These are phyloP conservation scores for Xylaria nigripes DNA, from an alignment of 495 filamentous ascomycete species.

Conservation along the genomic window DNA sequence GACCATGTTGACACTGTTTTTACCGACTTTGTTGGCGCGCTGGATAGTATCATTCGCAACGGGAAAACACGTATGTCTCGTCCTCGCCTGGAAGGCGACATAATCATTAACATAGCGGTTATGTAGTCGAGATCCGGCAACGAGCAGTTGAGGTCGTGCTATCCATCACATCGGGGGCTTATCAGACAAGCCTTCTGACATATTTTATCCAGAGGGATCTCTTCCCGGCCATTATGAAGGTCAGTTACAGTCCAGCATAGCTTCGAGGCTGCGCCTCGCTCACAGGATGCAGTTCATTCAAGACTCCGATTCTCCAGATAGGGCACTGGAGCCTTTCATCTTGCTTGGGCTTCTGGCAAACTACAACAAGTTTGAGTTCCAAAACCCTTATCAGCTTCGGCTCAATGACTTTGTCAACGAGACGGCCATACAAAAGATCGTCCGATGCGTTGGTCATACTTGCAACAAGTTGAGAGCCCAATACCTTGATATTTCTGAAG, in stretches of 20 bases:
- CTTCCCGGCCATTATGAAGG: constrained; percentile 93
- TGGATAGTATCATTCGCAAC: constrained; percentile 76
- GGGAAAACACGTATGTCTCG: constrained; percentile 56
- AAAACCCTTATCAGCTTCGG: constrained; percentile 90
- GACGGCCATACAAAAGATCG: constrained; percentile 70
- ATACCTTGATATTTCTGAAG: constrained; percentile 87
- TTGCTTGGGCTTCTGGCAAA: constrained; percentile 87
- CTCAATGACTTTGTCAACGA: constrained; percentile 99
- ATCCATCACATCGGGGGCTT: constrained; percentile 81
- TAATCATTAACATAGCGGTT: background rate
- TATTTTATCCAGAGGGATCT: constrained; percentile 95
- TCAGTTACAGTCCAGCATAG: constrained; percentile 28
- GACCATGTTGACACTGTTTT: constrained; percentile 80
- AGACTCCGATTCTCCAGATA: constrained; percentile 56
- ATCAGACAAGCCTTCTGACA: constrained; percentile 84
- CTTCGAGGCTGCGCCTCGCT: background rate
- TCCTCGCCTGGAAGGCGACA: background rate
- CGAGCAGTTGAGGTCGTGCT: constrained; percentile 77
- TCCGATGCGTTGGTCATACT: constrained; percentile 61
- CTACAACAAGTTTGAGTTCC: constrained; percentile 99
- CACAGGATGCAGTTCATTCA: constrained; percentile 62
- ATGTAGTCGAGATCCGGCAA: constrained; percentile 58
- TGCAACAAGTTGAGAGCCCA: constrained; percentile 57
- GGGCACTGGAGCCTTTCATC: constrained; percentile 66
- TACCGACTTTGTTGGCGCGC: constrained; percentile 73